A percentile compares a stretch with the other conserved stretches of the same genome.
These are phyloP conservation scores for Neoscytalidium dimidiatum DNA, from an alignment of 2,329 filamentous ascomycete genomes.

Conservation along the genomic window DNA sequence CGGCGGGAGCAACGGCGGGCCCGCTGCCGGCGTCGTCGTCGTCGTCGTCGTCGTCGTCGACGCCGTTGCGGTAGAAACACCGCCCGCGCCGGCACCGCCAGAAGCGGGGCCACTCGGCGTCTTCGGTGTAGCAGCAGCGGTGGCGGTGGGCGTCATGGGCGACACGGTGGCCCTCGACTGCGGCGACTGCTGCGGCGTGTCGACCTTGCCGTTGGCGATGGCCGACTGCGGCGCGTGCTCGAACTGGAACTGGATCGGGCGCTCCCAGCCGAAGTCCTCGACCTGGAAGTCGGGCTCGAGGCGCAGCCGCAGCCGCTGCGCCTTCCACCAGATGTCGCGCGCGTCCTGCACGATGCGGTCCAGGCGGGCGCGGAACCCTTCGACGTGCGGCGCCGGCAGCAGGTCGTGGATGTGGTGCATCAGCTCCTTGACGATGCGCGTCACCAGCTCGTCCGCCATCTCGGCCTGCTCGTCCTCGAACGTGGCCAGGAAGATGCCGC, in stretches of 20 bases:
- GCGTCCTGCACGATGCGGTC: conserved; percentile 8
- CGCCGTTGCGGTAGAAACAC: background rate
- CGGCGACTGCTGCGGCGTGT: background rate
- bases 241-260: conserved; percentile 11
- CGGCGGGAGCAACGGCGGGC: background rate
- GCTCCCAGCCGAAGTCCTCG: conserved; percentile 13
- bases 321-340: conserved; percentile 10
- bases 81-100: too few species aligned
- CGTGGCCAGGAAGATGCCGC: conserved; percentile 12
- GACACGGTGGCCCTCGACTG: background rate
- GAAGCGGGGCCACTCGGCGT: too few species aligned
- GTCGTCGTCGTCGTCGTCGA: too few species aligned
- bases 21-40: background rate
- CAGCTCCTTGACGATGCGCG: conserved; percentile 11
- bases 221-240: background rate
- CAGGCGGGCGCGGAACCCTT: background rate
- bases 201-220: background rate
- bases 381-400: background rate
- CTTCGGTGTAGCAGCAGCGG: background rate
- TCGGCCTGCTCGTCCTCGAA: conserved; percentile 10
- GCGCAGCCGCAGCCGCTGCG: conserved; percentile 8
- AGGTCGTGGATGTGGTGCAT: conserved; percentile 13
- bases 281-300: conserved; percentile 19
- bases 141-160: background rate
- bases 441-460: conserved; percentile 1